Conservation (phyloP, 306 rosid genomes). For the Ochetophila trinervis region DNA sequence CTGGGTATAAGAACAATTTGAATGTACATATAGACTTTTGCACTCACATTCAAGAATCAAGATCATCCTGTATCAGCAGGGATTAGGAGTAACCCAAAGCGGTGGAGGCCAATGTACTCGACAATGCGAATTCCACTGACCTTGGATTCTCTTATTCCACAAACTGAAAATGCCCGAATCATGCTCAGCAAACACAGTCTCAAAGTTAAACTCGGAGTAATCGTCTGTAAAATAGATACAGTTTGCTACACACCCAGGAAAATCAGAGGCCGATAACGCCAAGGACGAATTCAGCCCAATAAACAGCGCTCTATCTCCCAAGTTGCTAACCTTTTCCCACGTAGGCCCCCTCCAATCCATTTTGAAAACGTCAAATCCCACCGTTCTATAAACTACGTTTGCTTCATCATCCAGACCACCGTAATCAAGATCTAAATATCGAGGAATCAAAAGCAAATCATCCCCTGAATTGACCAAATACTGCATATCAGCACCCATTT, state of each 20-base stretch:
- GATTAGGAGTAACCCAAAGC: slow-evolving; percentile 68
- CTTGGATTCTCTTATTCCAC: slow-evolving; percentile 38
- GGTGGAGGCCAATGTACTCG: slow-evolving; percentile 45
- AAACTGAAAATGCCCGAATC: slow-evolving; percentile 61
- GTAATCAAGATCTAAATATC: slow-evolving; percentile 43
- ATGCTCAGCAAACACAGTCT: slow-evolving; percentile 43
- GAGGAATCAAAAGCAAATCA: slow-evolving; percentile 42
- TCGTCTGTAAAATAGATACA: slow-evolving; percentile 66
- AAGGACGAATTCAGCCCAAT: slow-evolving; percentile 59
- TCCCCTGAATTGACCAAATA: slow-evolving; percentile 48
- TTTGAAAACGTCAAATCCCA: slow-evolving; percentile 44
- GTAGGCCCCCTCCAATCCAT: slow-evolving; percentile 42
- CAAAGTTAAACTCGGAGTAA: slow-evolving; percentile 49
- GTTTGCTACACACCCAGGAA: slow-evolving; percentile 43
- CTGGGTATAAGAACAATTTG: too few species aligned
- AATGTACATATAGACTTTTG: too few species aligned
- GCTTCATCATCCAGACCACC: slow-evolving; percentile 4
- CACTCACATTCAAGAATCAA: slow-evolving; percentile 5
- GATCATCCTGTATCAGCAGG: slow-evolving; percentile 29
- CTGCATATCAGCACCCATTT: slow-evolving; percentile 41
- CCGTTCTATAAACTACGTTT: slow-evolving; percentile 38
- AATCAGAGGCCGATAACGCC: slow-evolving; percentile 46
- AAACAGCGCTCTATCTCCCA: slow-evolving; percentile 56
- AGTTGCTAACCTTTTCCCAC: slow-evolving; percentile 44
- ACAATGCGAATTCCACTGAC: slow-evolving; percentile 29